Base-by-base conservation (phyloP, 176 grass and related monocot genomes). In the Ensete glaucum region DNA sequence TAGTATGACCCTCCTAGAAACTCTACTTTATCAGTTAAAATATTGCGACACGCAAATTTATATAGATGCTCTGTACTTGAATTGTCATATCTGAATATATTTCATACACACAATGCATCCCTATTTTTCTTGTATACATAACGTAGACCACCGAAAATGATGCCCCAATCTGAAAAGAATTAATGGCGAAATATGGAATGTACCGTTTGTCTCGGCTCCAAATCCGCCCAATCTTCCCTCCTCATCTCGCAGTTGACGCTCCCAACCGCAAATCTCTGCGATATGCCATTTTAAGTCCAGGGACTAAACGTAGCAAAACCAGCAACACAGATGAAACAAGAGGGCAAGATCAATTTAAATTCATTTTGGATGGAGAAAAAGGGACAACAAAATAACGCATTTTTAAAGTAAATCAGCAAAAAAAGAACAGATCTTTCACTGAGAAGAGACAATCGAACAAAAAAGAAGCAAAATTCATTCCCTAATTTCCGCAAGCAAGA, bases 201-300 rank as follows among this genome's bases (percentile, higher is more conserved):
- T 87, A 91, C 95, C 86, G 63, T 79, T 82, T 26, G 84, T 83
- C 70, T 80, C 82, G 21, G 78, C 80, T 25, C 77, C 80, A 19
- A 87, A 27, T 81, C 84, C 86, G 29, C 25, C 27, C 29, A 89
- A 54, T 66, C 59, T 91, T 80, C 86, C 87, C 63, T 87, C 82
- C 29, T 85, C 82, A 48, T 91, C 84, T 65, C 84, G 73, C 48
- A 85, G 70, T 73, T 87, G 88, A 14, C 84, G 84, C 75, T 98
- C 86, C 90, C 86, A 91, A n/a, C 53, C 54, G 9, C 88, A 98
- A 86, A 93, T 91, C 29, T 98, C 95, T 98, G 86, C 67, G 84
- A 52, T 63, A 79, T 25, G 57, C 50, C 62, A 60, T 79, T 49
- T 62, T 3, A 82, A 60, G 21, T 24, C 8, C 9, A 82, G 68